These are phyloP conservation scores for Monascus ruber DNA, from an alignment of 2,329 filamentous ascomycete genomes.

Conservation along the genomic window DNA sequence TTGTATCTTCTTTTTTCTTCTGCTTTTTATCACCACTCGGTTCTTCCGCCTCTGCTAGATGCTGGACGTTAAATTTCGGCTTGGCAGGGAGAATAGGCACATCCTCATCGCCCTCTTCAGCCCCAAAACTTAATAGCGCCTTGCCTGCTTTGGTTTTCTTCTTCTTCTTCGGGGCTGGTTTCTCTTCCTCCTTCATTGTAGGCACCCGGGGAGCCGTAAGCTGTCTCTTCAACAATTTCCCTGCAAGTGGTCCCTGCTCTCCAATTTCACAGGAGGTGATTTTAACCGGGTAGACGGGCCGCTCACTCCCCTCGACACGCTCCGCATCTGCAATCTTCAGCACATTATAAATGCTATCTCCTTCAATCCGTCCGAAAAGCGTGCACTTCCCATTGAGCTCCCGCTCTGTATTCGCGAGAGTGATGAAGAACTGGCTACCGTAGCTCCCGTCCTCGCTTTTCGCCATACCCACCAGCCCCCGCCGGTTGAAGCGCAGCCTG, in stretches of 20 bases:
- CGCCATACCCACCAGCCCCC: conserved; percentile 90
- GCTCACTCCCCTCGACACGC: conserved; percentile 63
- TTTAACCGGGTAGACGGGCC: conserved; percentile 75
- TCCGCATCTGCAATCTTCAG: conserved; percentile 88
- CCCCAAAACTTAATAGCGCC: conserved; percentile 35
- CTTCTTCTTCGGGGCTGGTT: conserved; percentile 14
- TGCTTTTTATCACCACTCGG: conserved; percentile 3
- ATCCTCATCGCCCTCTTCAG: conserved; percentile 28
- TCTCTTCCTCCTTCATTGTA: conserved; percentile 8
- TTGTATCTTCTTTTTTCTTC: conserved; percentile 2
- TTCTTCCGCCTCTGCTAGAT: conserved; percentile 26
- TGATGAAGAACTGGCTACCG: conserved; percentile 95
- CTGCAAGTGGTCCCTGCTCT: conserved; percentile 34
- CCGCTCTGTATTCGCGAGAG: conserved; percentile 64
- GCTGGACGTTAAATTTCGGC: conserved; percentile 37
- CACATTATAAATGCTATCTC: conserved; percentile 92
- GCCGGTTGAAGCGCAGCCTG: conserved; percentile 80
- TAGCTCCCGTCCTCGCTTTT: conserved; percentile 66
- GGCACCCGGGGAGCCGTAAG: conserved; percentile 18
- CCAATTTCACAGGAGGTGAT: conserved; percentile 43
- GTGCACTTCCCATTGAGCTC: conserved; percentile 87
- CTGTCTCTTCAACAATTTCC: conserved; percentile 33
- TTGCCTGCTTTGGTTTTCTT: conserved; percentile 35
- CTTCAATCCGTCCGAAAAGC: conserved; percentile 80
- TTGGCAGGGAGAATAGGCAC: conserved; percentile 29